Evolutionary conservation across 164 flowering plant genomes (phyloP).

Genomic region (Pachysandra terminalis): DNA sequence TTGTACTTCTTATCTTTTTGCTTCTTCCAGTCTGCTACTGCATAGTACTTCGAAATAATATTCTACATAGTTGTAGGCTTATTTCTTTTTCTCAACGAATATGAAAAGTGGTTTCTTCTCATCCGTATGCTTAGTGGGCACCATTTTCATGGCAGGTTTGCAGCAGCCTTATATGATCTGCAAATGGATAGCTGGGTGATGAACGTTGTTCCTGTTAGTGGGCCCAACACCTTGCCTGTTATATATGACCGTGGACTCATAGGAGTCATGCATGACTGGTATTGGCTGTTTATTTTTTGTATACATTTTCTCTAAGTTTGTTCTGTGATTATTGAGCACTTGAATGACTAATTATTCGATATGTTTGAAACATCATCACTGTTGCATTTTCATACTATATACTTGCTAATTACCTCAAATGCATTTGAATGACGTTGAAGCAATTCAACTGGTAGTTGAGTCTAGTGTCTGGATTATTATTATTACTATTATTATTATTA

Average conservation of each 20-base stretch:
- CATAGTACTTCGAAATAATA: neutral
- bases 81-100: neutral
- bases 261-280: conserved; percentile 59
- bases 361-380: neutral
- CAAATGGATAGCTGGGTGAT: conserved; percentile 54
- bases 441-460: too few species aligned
- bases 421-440: neutral
- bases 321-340: neutral
- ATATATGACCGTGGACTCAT: conserved; percentile 64
- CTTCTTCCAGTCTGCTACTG: neutral
- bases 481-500: too few species aligned
- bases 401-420: neutral
- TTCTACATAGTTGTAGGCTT: too few species aligned
- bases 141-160: conserved; percentile 40
- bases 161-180: conserved; percentile 46
- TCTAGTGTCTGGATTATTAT: too few species aligned
- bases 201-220: conserved; percentile 67
- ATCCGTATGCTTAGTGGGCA: conserved; percentile 1
- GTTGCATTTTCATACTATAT: neutral
- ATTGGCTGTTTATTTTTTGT: neutral
- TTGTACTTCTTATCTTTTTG: neutral
- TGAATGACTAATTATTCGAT: too few species aligned
- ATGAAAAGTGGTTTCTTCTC: neutral
- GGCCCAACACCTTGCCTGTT: conserved; percentile 55
- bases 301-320: neutral